phyloP scores from a whole-genome alignment of 805 yeast genomes.

The Tetrapisispora taiwanensis region DNA sequence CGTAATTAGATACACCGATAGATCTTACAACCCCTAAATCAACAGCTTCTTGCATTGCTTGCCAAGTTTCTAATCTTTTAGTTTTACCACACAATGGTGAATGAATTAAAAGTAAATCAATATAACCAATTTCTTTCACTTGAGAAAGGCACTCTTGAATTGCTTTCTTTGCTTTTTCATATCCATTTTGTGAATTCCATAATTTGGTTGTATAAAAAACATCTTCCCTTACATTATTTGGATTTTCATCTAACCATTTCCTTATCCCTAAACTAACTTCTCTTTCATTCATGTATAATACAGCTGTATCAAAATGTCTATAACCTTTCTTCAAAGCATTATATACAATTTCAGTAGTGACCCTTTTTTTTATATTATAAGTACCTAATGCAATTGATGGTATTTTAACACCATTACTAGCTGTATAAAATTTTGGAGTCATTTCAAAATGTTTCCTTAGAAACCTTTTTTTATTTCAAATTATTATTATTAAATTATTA shows the following conservation, averaged over 20 bases:
- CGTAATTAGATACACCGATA: constrained; percentile 74
- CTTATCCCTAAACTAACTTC: constrained; percentile 53
- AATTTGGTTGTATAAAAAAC: constrained; percentile 61
- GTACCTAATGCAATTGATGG: constrained; percentile 53
- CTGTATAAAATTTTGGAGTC: constrained; percentile 27
- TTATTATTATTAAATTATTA: no score
- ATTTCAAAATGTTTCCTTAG: background rate
- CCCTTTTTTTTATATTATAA: constrained; percentile 33
- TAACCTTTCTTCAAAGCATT: constrained; percentile 56
- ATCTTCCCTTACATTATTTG: constrained; percentile 39
- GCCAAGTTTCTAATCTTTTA: constrained; percentile 52
- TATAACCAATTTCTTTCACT: constrained; percentile 50
- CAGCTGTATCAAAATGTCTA: constrained; percentile 69
- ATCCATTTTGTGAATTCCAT: constrained; percentile 61
- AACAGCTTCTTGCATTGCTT: constrained; percentile 66
- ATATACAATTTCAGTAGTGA: constrained; percentile 37
- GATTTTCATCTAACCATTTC: constrained; percentile 40
- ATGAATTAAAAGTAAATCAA: constrained; percentile 62
- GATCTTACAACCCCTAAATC: constrained; percentile 47
- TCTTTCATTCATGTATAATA: constrained; percentile 51
- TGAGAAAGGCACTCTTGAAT: constrained; percentile 44
- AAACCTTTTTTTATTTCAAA: no score
- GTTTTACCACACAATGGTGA: constrained; percentile 44
- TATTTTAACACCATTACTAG: constrained; percentile 46
- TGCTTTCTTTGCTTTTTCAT: constrained; percentile 45